Evolutionary conservation across 345 rosid species (phyloP).

Genomic region (Acer campestre): DNA sequence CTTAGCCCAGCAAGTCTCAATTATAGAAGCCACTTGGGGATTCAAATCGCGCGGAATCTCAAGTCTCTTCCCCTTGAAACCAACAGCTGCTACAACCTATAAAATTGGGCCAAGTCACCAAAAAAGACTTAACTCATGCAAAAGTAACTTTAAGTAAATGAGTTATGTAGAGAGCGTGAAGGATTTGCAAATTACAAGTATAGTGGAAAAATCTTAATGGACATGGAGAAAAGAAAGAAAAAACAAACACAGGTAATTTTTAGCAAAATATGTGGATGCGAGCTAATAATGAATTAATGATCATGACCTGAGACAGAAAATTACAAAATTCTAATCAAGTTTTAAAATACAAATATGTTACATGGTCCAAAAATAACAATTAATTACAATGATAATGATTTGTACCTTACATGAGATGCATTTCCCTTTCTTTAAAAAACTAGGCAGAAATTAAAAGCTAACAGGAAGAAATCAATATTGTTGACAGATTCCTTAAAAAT

Average conservation of each 20-base stretch:
- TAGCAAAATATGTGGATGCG: not conserved
- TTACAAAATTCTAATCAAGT: not conserved
- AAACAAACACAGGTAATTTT: no score
- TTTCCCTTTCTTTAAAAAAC: not conserved
- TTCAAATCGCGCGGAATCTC: slow-evolving; percentile 86
- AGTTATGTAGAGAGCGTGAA: not conserved
- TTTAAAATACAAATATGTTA: not conserved
- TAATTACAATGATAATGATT: not conserved
- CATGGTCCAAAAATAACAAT: not conserved
- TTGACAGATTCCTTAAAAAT: no score
- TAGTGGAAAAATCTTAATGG: not conserved
- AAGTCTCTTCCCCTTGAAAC: slow-evolving; percentile 87
- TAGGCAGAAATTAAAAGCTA: not conserved
- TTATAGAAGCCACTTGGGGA: slow-evolving; percentile 78
- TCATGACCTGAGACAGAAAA: not conserved
- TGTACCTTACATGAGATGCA: not conserved
- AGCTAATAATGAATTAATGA: not conserved
- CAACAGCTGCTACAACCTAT: slow-evolving; percentile 99
- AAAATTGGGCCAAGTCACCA: slow-evolving; percentile 7
- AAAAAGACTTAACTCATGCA: not conserved
- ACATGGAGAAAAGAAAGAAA: not conserved
- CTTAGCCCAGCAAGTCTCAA: slow-evolving; percentile 96
- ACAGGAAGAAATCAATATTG: not conserved
- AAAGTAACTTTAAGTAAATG: not conserved
- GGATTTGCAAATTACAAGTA: not conserved